Base-by-base conservation (phyloP, 1,139 yeast species). In the Candida frijolesensis region DNA sequence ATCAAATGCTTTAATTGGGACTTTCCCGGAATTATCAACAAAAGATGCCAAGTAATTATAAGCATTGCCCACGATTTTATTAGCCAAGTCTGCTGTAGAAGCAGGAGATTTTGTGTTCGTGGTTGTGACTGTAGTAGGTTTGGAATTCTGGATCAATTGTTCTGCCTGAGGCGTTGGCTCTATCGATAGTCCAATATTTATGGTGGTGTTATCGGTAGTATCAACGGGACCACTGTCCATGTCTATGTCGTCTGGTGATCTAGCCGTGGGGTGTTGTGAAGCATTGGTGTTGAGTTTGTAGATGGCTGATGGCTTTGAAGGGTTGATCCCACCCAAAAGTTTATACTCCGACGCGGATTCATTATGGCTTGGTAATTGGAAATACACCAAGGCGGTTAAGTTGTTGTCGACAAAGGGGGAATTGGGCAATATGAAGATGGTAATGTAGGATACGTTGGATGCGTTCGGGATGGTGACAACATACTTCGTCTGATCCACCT, bases 1-100 rank as follows among this genome's bases (percentile, higher is more conserved):
- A 65, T 94, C 96, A 62, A 94, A 92, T 44, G 86, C 89, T 62
- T 85, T 88, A 66, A 94, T 89, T 2, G 95, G 89, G 5, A 92
- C 97, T 60, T 82, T 88, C 1, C 96, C 96, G 29, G 80, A 74
- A 7, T 71, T 67, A 60, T 89, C 96, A 12, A 91, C 79, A 63
- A 92, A 94, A 22, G 98, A 89, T 1, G 96, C 84, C 53, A 94
- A 70, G 63, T 83, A 94, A 64, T 94, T 92, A 68, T 92, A 94
- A 0, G 97, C 97, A 67, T 94, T 90, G 30, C 86, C 85, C 27
- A 94, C 96, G 52, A 94, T 90, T 63, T 88, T 89, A 56, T 88
- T 89, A 1, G 98, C 97, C 53, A 92, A 67, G 8, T 76, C 79
- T 5, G 78, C 78, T 4, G 77, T 66, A 53, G 68, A 66, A 63